Conservation (phyloP, 345 rosid species). For the Noccaea caerulescens region DNA sequence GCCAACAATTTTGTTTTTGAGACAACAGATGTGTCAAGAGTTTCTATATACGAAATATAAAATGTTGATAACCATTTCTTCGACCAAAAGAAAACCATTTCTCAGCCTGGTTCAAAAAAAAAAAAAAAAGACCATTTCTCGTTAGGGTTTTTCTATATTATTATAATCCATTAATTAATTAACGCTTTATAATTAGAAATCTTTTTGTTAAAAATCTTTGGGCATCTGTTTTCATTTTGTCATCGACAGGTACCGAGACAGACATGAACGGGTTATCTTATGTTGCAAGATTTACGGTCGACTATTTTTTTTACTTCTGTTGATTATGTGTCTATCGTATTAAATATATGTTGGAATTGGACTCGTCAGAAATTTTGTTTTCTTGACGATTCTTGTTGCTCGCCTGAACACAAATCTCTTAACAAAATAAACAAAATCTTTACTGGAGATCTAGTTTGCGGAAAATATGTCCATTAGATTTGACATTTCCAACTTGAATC, state of each 20-base stretch:
- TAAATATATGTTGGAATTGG: slow-evolving; percentile 33
- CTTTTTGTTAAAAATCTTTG: neutral
- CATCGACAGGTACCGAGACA: slow-evolving; percentile 44
- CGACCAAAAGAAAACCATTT: too few relatives aligned
- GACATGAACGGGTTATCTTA: slow-evolving; percentile 32
- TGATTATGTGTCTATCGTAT: slow-evolving; percentile 9
- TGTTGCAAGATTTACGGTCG: slow-evolving; percentile 25
- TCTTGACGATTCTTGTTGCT: slow-evolving; percentile 43
- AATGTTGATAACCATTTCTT: neutral
- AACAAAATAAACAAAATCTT: slow-evolving; percentile 32
- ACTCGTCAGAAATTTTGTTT: slow-evolving; percentile 34
- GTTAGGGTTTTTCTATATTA: neutral
- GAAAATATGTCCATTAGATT: slow-evolving; percentile 1
- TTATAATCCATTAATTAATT: neutral
- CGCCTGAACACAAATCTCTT: slow-evolving; percentile 21
- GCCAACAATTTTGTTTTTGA: neutral
- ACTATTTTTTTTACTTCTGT: neutral
- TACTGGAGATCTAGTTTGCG: slow-evolving; percentile 11
- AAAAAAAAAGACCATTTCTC: neutral
- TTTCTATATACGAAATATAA: slow-evolving; percentile 10
- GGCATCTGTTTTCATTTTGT: slow-evolving; percentile 7
- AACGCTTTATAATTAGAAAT: neutral
- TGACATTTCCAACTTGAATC: neutral
- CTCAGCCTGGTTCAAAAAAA: too few relatives aligned
- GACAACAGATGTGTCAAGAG: slow-evolving; percentile 1